Conservation (phyloP, 164 flowering plant genomes). For the Sedum album region DNA sequence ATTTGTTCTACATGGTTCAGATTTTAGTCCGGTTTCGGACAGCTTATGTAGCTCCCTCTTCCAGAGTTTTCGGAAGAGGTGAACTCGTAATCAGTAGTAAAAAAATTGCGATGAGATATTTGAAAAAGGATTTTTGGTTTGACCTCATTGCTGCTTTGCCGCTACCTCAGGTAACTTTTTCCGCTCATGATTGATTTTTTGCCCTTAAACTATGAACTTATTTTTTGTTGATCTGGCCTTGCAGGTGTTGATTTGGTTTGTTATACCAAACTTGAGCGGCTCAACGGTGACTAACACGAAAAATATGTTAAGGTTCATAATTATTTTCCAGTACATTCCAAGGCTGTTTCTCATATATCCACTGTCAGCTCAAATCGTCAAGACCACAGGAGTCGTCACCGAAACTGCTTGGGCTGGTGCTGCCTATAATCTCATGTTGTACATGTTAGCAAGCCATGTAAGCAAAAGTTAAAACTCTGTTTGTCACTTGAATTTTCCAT, state of each 20-base stretch:
- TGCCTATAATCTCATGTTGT: conserved; percentile 59
- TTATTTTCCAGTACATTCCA: conserved; percentile 50
- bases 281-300: conserved; percentile 61
- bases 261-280: conserved; percentile 54
- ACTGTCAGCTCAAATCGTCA: conserved; percentile 39
- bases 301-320: conserved; percentile 38
- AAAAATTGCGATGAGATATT: conserved; percentile 61
- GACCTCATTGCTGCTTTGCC: background rate
- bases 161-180: background rate
- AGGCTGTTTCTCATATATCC: conserved; percentile 48
- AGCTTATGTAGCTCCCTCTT: conserved; percentile 88
- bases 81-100: conserved; percentile 73
- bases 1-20: conserved; percentile 61
- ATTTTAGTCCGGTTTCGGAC: conserved; percentile 65
- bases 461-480: too few relatives aligned
- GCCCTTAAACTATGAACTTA: background rate
- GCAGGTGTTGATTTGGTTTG: conserved; percentile 66
- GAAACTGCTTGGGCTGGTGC: conserved; percentile 72
- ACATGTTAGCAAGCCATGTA: conserved; percentile 71
- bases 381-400: conserved; percentile 55
- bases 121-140: conserved; percentile 45
- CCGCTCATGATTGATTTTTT: background rate
- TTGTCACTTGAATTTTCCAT: background rate
- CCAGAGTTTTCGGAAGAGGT: conserved; percentile 94
- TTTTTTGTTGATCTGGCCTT: conserved; percentile 7